A percentile compares a stretch with the other conserved stretches of the same genome.
Evolutionary conservation across 164 flowering plant species (phyloP).

Genomic region (Vitis rotundifolia): DNA sequence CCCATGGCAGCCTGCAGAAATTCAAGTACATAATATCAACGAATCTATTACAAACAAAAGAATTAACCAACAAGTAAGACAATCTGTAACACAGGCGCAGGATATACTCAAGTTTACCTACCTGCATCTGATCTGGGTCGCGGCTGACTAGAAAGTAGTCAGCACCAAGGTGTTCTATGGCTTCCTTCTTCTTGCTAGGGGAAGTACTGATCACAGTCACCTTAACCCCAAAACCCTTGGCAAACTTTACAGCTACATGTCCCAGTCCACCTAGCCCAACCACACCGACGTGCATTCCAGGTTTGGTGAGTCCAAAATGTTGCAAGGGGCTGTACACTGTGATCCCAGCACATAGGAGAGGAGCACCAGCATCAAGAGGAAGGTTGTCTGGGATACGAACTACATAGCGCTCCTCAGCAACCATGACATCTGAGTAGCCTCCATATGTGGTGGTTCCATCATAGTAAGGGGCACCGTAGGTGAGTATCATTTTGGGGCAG

Average conservation of each 20-base stretch:
- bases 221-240: too few relatives aligned
- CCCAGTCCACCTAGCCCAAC: constrained; percentile 66
- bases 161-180: constrained; percentile 10
- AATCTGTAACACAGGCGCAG: too few relatives aligned
- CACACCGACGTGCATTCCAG: constrained; percentile 47
- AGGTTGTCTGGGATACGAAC: constrained; percentile 46
- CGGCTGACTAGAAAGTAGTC: too few relatives aligned
- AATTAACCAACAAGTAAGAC: too few relatives aligned
- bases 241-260: constrained; percentile 32
- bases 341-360: too few relatives aligned
- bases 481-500: constrained; percentile 33
- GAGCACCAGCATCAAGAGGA: constrained; percentile 49
- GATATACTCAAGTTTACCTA: too few relatives aligned
- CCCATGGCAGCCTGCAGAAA: too few relatives aligned
- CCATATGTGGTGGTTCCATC: constrained; percentile 24
- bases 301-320: constrained; percentile 35
- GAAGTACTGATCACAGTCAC: too few relatives aligned
- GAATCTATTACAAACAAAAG: too few relatives aligned
- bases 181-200: constrained; percentile 24
- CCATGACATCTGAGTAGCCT: too few relatives aligned
- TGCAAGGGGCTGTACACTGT: constrained; percentile 10
- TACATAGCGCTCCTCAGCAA: constrained; percentile 34
- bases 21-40: too few relatives aligned
- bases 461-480: constrained; percentile 15
- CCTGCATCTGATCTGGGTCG: too few relatives aligned